A percentile compares a stretch with the other conserved stretches of the same genome.
These are phyloP conservation scores for Solanum peruvianum DNA, from an alignment of 257 asterid species.

Conservation along the genomic window DNA sequence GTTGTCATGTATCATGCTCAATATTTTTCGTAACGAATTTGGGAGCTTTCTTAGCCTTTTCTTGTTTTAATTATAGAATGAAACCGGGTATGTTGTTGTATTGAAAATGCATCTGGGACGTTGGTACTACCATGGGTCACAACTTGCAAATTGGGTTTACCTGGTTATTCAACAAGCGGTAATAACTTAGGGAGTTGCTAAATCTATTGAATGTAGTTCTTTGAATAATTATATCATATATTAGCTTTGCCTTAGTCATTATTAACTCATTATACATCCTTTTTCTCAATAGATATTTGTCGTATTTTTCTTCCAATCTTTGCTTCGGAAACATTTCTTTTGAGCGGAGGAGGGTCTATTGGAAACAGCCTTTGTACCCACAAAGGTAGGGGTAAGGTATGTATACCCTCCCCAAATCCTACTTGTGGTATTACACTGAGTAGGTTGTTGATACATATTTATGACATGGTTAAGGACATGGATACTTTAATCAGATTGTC, in stretches of 20 bases:
- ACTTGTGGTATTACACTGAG: background rate
- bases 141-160: constrained; percentile 87
- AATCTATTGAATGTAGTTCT: background rate
- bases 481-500: background rate
- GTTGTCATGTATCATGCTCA: background rate
- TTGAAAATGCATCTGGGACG: constrained; percentile 31
- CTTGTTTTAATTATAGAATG: constrained; percentile 42
- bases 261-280: background rate
- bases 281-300: background rate
- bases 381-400: background rate
- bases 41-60: background rate
- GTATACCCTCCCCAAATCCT: background rate
- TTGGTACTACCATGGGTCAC: constrained; percentile 96
- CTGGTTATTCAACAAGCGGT: constrained; percentile 87
- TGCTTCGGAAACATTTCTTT: background rate
- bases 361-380: background rate
- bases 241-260: background rate
- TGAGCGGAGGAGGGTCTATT: background rate
- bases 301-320: background rate
- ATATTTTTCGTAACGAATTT: background rate
- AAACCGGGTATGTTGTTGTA: background rate
- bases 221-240: background rate
- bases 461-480: background rate
- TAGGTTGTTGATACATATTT: background rate
- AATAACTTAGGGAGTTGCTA: constrained; percentile 2